phyloP scores from a whole-genome alignment of 192 early-diverging fungal genomes.

The Coemansia sp. region DNA sequence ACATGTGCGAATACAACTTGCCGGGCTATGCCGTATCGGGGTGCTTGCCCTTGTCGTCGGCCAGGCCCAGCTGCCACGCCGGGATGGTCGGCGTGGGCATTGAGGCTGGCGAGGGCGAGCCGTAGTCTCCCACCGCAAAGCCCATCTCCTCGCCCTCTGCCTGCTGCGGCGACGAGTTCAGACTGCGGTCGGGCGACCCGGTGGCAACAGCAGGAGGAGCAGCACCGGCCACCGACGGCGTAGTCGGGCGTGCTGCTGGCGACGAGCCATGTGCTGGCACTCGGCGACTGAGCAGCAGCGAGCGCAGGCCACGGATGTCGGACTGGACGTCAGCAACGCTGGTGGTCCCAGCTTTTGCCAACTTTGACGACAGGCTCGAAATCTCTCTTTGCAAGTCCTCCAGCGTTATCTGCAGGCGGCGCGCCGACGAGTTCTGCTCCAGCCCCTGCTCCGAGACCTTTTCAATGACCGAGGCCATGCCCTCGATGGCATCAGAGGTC shows the following conservation, averaged over 20 bases:
- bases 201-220: neutral
- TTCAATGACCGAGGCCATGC: constrained; percentile 47
- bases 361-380: constrained; percentile 16
- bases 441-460: constrained; percentile 28
- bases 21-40: neutral
- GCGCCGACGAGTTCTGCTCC: constrained; percentile 20
- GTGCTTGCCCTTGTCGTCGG: constrained; percentile 31
- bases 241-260: constrained; percentile 37
- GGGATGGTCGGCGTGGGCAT: constrained; percentile 54
- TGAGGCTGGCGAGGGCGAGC: constrained; percentile 9
- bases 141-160: neutral
- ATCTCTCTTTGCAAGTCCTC: constrained; percentile 48
- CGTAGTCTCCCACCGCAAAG: constrained; percentile 4
- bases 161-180: neutral
- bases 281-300: constrained; percentile 80
- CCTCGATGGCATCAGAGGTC: constrained; percentile 68
- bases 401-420: constrained; percentile 31
- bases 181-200: neutral
- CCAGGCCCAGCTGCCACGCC: constrained; percentile 66
- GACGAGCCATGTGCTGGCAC: constrained; percentile 50
- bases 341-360: constrained; percentile 7
- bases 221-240: constrained; percentile 16
- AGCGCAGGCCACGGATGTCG: constrained; percentile 93
- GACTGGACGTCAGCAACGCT: constrained; percentile 73
- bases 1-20: neutral